Conservation (phyloP, 345 rosid species). For the Salix exigua region DNA sequence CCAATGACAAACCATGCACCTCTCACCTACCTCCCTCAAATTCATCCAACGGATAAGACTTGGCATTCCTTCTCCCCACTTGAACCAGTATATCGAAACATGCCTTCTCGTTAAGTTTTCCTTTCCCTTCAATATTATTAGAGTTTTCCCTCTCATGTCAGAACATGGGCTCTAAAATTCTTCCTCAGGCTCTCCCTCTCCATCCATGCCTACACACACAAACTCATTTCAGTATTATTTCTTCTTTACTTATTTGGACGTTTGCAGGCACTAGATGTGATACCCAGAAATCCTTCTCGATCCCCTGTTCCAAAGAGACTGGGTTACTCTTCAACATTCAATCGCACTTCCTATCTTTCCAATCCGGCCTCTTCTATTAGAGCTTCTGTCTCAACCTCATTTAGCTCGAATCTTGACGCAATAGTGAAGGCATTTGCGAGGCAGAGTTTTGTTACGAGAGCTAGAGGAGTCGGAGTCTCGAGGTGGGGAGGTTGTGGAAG, state of each 20-base stretch:
- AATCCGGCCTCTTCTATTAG: conserved; percentile 8
- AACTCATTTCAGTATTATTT: neutral
- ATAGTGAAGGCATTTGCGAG: conserved; percentile 26
- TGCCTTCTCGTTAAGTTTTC: conserved; percentile 2
- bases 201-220: neutral
- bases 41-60: conserved; percentile 13
- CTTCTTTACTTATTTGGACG: neutral
- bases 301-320: conserved; percentile 30
- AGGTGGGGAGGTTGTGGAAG: conserved; percentile 35
- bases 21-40: neutral
- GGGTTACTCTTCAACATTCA: conserved; percentile 39
- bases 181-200: conserved; percentile 48
- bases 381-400: too few relatives aligned
- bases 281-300: conserved; percentile 41
- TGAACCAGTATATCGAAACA: neutral
- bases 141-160: too few relatives aligned
- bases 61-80: neutral
- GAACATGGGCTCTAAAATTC: conserved; percentile 53
- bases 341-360: conserved; percentile 24
- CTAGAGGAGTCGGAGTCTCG: conserved; percentile 40
- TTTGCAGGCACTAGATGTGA: conserved; percentile 47
- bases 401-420: too few relatives aligned
- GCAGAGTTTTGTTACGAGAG: conserved; percentile 47
- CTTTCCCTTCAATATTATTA: neutral
- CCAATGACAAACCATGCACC: too few relatives aligned